Percentiles rank a stretch among this genome's conserved stretches.
These are phyloP conservation scores for Fusarium protoensiforme DNA, from an alignment of 2,329 filamentous ascomycete genomes.

Conservation along the genomic window DNA sequence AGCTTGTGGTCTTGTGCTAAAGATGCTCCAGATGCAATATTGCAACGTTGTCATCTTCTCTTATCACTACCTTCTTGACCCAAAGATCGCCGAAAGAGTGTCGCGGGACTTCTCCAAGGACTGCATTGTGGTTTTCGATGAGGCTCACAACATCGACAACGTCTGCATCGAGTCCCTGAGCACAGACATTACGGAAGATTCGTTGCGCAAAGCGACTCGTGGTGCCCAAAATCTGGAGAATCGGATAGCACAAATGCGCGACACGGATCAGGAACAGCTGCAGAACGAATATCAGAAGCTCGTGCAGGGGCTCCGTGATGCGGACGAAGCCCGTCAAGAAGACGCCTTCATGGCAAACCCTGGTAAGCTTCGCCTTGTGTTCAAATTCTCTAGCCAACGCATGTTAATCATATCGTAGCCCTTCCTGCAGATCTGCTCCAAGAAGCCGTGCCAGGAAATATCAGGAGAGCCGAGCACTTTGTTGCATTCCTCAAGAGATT, in stretches of 20 bases:
- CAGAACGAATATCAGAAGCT: constrained; percentile 96
- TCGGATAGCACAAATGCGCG: constrained; percentile 93
- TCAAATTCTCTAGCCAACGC: not conserved
- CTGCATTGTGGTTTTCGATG: constrained; percentile 98
- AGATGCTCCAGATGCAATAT: constrained; percentile 81
- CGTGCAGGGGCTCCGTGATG: constrained; percentile 88
- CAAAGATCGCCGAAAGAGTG: constrained; percentile 95
- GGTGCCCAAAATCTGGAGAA: constrained; percentile 91
- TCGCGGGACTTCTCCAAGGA: constrained; percentile 97
- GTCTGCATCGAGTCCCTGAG: constrained; percentile 98
- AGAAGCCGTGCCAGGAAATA: constrained; percentile 96
- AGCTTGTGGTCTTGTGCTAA: not conserved
- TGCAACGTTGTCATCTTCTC: constrained; percentile 99
- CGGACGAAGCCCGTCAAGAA: constrained; percentile 89
- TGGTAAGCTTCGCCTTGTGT: constrained; percentile 48
- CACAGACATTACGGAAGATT: constrained; percentile 96
- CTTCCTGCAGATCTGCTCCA: constrained; percentile 93
- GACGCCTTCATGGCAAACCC: constrained; percentile 98
- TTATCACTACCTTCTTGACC: constrained; percentile 97
- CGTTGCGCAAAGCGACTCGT: constrained; percentile 86
- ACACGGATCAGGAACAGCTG: constrained; percentile 93
- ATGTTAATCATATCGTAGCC: constrained; percentile 55
- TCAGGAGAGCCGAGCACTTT: constrained; percentile 94
- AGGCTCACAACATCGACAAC: constrained; percentile 99
- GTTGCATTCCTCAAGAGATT: constrained; percentile 94